Percentiles rank a stretch among this genome's conserved stretches.
These are phyloP conservation scores for Hanseniaspora osmophila DNA, from an alignment of 805 yeast species.

Conservation along the genomic window DNA sequence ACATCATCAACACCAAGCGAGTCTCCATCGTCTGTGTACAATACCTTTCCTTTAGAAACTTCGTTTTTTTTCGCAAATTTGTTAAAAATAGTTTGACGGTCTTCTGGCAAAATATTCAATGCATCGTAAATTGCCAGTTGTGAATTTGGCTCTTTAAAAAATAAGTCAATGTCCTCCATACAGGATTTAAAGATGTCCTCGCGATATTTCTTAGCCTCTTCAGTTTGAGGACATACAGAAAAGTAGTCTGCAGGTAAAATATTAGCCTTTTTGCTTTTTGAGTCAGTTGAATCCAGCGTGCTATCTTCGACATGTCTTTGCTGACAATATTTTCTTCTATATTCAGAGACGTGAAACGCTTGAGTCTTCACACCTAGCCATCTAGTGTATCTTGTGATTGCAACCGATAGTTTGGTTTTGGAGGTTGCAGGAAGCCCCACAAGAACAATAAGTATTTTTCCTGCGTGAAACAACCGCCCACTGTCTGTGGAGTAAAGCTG, in stretches of 20 bases:
- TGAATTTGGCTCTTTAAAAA: slow-evolving; percentile 60
- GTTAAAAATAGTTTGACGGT: slow-evolving; percentile 45
- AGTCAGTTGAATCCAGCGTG: background rate
- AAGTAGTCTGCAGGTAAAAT: slow-evolving; percentile 57
- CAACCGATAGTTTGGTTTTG: slow-evolving; percentile 83
- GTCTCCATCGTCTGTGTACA: no score
- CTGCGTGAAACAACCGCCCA: slow-evolving; percentile 90
- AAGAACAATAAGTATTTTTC: slow-evolving; percentile 74
- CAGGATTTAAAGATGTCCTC: slow-evolving; percentile 48
- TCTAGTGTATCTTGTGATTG: slow-evolving; percentile 78
- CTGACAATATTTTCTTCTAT: slow-evolving; percentile 38
- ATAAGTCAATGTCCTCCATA: slow-evolving; percentile 52
- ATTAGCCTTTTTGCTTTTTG: slow-evolving; percentile 17
- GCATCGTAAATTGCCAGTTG: slow-evolving; percentile 96
- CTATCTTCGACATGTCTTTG: slow-evolving; percentile 8
- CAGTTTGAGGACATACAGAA: slow-evolving; percentile 35
- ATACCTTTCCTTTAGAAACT: background rate
- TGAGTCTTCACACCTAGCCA: slow-evolving; percentile 95
- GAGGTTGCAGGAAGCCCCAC: slow-evolving; percentile 95
- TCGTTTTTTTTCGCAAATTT: slow-evolving; percentile 28
- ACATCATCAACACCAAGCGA: slow-evolving; percentile 21
- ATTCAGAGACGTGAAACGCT: slow-evolving; percentile 84
- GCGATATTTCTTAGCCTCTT: slow-evolving; percentile 39
- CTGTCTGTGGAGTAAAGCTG: slow-evolving; percentile 86
- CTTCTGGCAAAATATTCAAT: slow-evolving; percentile 64